Conservation (phyloP, 2,329 filamentous ascomycete species). For the Cercospora beticola region DNA sequence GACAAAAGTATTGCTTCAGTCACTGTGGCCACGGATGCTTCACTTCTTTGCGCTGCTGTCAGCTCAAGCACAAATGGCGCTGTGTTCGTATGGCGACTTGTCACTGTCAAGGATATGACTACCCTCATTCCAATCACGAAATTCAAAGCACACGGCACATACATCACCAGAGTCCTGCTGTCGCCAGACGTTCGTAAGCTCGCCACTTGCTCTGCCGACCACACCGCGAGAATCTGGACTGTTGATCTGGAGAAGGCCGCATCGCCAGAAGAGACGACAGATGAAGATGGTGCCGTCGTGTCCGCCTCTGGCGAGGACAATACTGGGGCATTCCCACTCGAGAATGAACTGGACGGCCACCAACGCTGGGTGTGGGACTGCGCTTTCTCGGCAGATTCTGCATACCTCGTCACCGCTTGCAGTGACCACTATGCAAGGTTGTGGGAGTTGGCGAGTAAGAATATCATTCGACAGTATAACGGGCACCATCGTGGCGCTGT, state of each 20-base stretch:
- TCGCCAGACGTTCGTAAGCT: conserved; percentile 93
- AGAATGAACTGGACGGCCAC: conserved; percentile 84
- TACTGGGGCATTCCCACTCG: conserved; percentile 68
- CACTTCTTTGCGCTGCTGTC: conserved; percentile 73
- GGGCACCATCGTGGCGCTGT: conserved; percentile 90
- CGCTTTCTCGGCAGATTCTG: conserved; percentile 88
- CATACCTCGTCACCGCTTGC: conserved; percentile 89
- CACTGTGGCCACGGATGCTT: conserved; percentile 91
- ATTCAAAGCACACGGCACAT: conserved; percentile 87
- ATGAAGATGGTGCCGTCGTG: conserved; percentile 16
- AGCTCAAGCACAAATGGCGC: conserved; percentile 89
- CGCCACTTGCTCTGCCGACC: conserved; percentile 89
- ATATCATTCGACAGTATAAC: conserved; percentile 92
- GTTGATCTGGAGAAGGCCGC: conserved; percentile 61
- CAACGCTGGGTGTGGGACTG: conserved; percentile 98
- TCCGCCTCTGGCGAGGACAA: conserved; percentile 31
- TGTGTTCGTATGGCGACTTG: conserved; percentile 94
- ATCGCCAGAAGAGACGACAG: conserved; percentile 19
- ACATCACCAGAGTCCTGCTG: conserved; percentile 86
- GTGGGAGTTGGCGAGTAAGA: conserved; percentile 84
- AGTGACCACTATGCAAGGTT: conserved; percentile 89
- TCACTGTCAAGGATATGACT: conserved; percentile 78
- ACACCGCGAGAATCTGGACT: conserved; percentile 95
- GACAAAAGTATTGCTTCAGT: conserved; percentile 92
- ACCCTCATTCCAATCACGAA: conserved; percentile 82